Evolutionary conservation across 2,329 filamentous ascomycete genomes (phyloP), one percentile per base, ranked within the genome.

Genomic region (Paramyrothecium sp.): DNA sequence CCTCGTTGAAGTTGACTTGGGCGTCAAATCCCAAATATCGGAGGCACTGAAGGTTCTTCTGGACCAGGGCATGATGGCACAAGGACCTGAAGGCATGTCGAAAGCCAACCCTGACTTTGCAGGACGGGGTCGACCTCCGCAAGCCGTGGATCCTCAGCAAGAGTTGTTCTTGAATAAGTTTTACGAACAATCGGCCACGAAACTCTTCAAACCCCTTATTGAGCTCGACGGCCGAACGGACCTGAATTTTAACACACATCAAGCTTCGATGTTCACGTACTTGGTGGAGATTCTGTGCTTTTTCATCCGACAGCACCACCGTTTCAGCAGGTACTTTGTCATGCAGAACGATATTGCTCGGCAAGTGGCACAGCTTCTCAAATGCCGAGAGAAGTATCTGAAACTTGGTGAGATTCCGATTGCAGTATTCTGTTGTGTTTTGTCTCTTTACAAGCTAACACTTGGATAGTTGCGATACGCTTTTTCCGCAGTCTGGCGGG

Each of bases 41-140:
- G 95, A 99, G 76, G 92, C 94, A 8, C 89, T 99, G 70, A 97
- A 97, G 75, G 90, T 98, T 21, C 80, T 99, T 12, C 82, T 99
- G 38, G 95, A 98, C 81, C 92, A 70, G 75, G 87, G 73, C 73
- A 71, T 73, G 5, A 75, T 77, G 3, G 63, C 67, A 5, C 77
- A 77, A 51, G 72, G 64, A 10, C 85, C 55, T 52, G 88, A 90
- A 60, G 78, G 78, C 47, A 78, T 86, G 59, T 79, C 80, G 2
- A 87, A 88, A 70, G 81, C 81, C 38, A 89, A 89, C 59, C 84
- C 83, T 61, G 91, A 95, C 58, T 86, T 89, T 63, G 77, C 86
- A 41, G 78, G 82, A 26, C 88, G 38, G 13, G 76, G 84, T 61
- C 81, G 86, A 66, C 78, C 75, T 53, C 82, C 73, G 60, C 69